phyloP scores from a whole-genome alignment of 2,329 filamentous ascomycete genomes.

The Clonostachys solani region DNA sequence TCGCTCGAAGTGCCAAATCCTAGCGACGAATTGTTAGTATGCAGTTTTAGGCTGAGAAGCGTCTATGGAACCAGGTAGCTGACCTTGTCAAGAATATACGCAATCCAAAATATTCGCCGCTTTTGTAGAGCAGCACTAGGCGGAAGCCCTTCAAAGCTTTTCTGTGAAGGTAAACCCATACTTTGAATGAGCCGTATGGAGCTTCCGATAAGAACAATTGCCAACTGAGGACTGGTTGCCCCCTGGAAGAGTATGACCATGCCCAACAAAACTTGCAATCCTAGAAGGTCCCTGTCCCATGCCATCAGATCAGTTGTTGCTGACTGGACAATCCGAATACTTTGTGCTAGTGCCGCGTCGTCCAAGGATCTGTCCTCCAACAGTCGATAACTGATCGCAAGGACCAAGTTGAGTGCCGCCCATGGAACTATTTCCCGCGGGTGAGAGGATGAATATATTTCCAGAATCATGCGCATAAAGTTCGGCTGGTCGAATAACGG shows the following conservation, averaged over 20 bases:
- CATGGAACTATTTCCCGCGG: constrained; percentile 18
- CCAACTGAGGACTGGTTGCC: constrained; percentile 26
- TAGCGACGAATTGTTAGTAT: background rate
- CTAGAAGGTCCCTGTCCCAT: constrained; percentile 27
- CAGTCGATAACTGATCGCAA: constrained; percentile 17
- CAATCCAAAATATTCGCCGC: constrained; percentile 33
- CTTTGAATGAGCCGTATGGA: constrained; percentile 30
- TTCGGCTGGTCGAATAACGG: constrained; percentile 28
- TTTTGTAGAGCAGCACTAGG: constrained; percentile 23
- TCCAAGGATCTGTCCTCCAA: background rate
- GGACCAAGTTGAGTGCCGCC: constrained; percentile 32
- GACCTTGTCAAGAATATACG: constrained; percentile 34
- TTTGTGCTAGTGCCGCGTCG: constrained; percentile 13
- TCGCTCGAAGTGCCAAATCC: constrained; percentile 27
- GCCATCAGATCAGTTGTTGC: constrained; percentile 30
- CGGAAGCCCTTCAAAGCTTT: constrained; percentile 12
- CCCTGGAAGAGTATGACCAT: constrained; percentile 31
- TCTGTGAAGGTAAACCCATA: constrained; percentile 24
- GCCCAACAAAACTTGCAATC: constrained; percentile 31
- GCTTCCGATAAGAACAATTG: constrained; percentile 29
- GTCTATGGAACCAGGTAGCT: background rate
- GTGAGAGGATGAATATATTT: constrained; percentile 21
- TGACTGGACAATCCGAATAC: constrained; percentile 27
- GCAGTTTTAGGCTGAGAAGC: background rate
- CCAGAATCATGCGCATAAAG: constrained; percentile 27